Percentiles rank a stretch among this genome's conserved stretches.
phyloP scores from a whole-genome alignment of 345 rosid species.

The Eucalyptus curtisii region DNA sequence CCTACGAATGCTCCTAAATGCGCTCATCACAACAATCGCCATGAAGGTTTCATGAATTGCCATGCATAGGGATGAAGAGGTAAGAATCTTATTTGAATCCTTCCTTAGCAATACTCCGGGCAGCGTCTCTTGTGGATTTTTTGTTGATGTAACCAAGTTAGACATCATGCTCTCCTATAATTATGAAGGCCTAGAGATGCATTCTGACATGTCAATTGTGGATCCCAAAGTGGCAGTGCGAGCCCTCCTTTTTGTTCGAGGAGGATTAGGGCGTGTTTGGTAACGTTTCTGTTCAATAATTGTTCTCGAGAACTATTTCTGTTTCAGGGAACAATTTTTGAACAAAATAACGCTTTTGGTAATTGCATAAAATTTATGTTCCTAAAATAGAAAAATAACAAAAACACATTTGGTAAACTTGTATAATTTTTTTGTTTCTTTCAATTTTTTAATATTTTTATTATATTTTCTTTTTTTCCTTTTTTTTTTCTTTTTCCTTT shows the following conservation, averaged over 20 bases:
- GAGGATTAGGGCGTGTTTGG: too few relatives aligned
- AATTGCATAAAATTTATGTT: too few relatives aligned
- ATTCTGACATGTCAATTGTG: background rate
- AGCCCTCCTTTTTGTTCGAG: background rate
- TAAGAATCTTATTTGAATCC: background rate
- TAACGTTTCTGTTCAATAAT: too few relatives aligned
- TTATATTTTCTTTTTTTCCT: too few relatives aligned
- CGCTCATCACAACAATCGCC: constrained; percentile 84
- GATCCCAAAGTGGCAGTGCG: background rate
- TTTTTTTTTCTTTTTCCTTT: too few relatives aligned
- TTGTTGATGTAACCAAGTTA: background rate
- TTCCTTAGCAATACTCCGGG: background rate
- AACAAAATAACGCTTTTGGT: too few relatives aligned
- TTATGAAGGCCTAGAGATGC: background rate
- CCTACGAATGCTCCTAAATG: constrained; percentile 24
- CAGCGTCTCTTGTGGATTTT: background rate
- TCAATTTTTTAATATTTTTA: too few relatives aligned
- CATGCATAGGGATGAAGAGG: constrained; percentile 94
- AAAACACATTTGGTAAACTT: too few relatives aligned
- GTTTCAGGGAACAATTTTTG: too few relatives aligned
- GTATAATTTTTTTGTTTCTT: too few relatives aligned
- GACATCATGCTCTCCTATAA: background rate
- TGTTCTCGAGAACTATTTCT: too few relatives aligned
- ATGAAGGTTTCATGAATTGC: constrained; percentile 82
- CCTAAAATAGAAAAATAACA: too few relatives aligned